These are phyloP conservation scores for Crithidia expoeki DNA, from an alignment of 208 protist species.

Conservation along the genomic window DNA sequence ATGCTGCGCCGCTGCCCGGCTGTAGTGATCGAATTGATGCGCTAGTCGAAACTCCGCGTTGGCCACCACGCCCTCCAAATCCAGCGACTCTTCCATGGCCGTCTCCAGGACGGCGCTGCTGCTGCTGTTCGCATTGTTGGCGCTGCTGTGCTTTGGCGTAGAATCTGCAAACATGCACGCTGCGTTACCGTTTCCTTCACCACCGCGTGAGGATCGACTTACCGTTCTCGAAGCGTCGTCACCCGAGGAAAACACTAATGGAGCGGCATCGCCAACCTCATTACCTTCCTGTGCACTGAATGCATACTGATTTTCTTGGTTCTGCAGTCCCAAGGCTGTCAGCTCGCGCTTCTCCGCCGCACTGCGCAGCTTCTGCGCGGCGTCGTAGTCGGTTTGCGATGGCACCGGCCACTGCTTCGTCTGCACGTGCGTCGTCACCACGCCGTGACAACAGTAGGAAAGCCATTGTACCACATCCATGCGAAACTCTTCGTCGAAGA, in stretches of 20 bases:
- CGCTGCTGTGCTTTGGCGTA: neutral
- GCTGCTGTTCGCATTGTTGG: neutral
- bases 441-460: conserved; percentile 80
- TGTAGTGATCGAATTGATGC: conserved; percentile 70
- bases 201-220: too few species aligned
- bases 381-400: conserved; percentile 31
- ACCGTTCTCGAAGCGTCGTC: too few species aligned
- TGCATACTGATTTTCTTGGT: neutral
- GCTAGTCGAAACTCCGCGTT: conserved; percentile 78
- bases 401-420: conserved; percentile 65
- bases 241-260: neutral
- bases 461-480: conserved; percentile 72
- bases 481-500: conserved; percentile 74
- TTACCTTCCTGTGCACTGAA: neutral
- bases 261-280: neutral
- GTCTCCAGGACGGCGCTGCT: neutral
- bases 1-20: conserved; percentile 58
- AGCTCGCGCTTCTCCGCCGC: conserved; percentile 9
- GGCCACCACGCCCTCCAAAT: conserved; percentile 68
- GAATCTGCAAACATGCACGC: neutral
- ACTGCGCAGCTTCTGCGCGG: conserved; percentile 2
- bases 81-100: conserved; percentile 40
- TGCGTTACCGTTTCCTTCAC: neutral
- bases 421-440: conserved; percentile 68
- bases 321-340: conserved; percentile 9